Evolutionary conservation across 495 filamentous ascomycete genomes (phyloP).

Genomic region (Penicillium robsamsonii): DNA sequence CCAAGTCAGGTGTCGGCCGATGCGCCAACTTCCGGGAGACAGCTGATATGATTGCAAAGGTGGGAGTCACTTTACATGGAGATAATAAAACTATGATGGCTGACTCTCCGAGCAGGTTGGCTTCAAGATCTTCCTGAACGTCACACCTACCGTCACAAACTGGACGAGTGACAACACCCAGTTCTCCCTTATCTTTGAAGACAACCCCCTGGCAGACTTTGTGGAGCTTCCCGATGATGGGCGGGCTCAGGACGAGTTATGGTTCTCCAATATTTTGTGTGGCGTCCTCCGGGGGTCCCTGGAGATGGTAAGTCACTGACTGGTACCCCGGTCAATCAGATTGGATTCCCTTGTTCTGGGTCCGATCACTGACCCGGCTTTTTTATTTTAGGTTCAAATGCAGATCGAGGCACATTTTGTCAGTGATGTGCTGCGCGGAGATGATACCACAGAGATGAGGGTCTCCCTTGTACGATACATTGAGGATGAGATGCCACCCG

Average conservation of each 20-base stretch:
- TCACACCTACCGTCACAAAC: conserved; percentile 91
- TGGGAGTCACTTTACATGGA: conserved; percentile 31
- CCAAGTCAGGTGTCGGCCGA: conserved; percentile 83
- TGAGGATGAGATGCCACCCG: conserved; percentile 94
- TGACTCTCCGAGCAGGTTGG: conserved; percentile 63
- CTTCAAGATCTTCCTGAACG: conserved; percentile 98
- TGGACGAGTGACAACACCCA: conserved; percentile 95
- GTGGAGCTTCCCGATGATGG: conserved; percentile 97
- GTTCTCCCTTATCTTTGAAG: conserved; percentile 93
- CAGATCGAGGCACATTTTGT: conserved; percentile 97
- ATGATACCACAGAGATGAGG: conserved; percentile 96
- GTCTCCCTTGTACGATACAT: conserved; percentile 91
- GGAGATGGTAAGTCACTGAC: conserved; percentile 72
- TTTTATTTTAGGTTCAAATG: conserved; percentile 75
- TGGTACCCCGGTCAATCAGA: background rate
- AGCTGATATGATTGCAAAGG: conserved; percentile 94
- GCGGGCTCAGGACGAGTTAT: conserved; percentile 90
- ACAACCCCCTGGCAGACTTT: conserved; percentile 95
- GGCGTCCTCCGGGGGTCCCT: conserved; percentile 86
- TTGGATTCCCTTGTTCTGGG: conserved; percentile 13
- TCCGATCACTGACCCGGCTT: conserved; percentile 24
- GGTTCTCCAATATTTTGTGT: conserved; percentile 97
- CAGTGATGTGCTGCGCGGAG: conserved; percentile 88
- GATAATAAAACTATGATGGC: background rate
- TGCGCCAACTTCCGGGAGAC: conserved; percentile 94